Evolutionary conservation across 257 asterid genomes (phyloP), one percentile per base, ranked within the genome.

Genomic region (Jacaranda copaia): DNA sequence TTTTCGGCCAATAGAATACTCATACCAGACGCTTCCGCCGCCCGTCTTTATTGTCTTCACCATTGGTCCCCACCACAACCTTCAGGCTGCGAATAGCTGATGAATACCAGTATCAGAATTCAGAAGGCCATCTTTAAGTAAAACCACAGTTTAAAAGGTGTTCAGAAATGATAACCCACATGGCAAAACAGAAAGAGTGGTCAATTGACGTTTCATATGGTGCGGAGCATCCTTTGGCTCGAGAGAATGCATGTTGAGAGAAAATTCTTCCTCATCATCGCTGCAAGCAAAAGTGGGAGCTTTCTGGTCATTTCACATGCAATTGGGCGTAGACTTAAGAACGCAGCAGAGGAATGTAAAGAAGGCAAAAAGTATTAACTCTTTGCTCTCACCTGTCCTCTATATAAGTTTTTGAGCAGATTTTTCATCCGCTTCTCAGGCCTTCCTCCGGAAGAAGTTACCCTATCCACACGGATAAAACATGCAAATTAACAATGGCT

Each of bases 1-100:
- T 39, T 40, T 12, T 46, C 39, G 40, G 42, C 49, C 1, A 40
- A 55, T 48, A 58, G 60, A 76, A 45, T 8, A 76, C 72, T 15
- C 93, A 60, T 89, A 94, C 98, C 94, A 72, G 75, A 32, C 83
- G 89, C 84, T 92, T 94, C 81, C 96, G 84, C 77, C 81, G 84
- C 25, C 38, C 80, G 52, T 78, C 86, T 81, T 87, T 84, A 73
- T 83, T 70, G 79, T 82, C 89, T 72, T 81, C 87, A 38, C 80
- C 84, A 13, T 72, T 64, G 43, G 88, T 84, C 80, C 96, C 92
- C 18, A 87, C 89, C 32, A 84, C 82, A 71, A 86, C 80, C 78
- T 84, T 92, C 56, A 94, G 75, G 79, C 75, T 60, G 59, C 81
- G 86, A 49, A 87, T 38, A 70, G 88, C 98, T 94, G 89, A 80